Evolutionary conservation across 441 rosid genomes (phyloP).

Genomic region (Erysimum pusillum): DNA sequence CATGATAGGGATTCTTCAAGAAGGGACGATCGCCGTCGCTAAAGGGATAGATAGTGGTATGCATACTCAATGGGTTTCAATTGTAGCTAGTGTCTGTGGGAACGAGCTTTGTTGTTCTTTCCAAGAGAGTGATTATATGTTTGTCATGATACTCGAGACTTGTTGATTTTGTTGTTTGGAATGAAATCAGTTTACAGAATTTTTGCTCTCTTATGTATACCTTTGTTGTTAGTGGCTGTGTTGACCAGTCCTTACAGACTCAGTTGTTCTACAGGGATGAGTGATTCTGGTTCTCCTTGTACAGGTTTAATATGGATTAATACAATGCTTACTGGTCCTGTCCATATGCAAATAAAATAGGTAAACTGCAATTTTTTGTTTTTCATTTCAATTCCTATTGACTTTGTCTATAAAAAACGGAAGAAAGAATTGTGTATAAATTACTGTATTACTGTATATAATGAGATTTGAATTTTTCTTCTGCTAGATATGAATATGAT

Average conservation of each 20-base stretch:
- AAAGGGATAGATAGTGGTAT: constrained; percentile 43
- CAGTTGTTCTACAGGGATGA: constrained; percentile 12
- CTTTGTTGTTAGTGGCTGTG: constrained; percentile 12
- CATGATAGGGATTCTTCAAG: constrained; percentile 58
- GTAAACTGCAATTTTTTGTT: not conserved
- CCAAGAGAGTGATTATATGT: constrained; percentile 13
- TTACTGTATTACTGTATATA: not conserved
- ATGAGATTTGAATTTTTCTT: not conserved
- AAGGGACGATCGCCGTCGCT: constrained; percentile 46
- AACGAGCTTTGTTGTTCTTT: constrained; percentile 16
- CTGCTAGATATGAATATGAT: not conserved
- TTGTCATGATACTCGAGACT: not conserved
- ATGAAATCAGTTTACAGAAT: constrained; percentile 6
- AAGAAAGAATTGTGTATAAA: not conserved
- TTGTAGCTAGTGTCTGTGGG: constrained; percentile 14
- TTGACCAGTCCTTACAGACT: constrained; percentile 22
- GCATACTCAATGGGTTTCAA: not conserved
- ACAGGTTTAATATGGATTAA: constrained; percentile 2
- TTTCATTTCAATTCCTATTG: not conserved
- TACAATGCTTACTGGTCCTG: not conserved
- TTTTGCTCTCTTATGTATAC: constrained; percentile 16
- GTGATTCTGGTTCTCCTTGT: constrained; percentile 15
- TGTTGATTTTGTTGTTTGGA: constrained; percentile 18
- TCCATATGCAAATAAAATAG: constrained; percentile 16
- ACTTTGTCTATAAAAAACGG: not conserved